Conservation (phyloP, 176 grass and related monocot species). For the Triticum timopheevii region DNA sequence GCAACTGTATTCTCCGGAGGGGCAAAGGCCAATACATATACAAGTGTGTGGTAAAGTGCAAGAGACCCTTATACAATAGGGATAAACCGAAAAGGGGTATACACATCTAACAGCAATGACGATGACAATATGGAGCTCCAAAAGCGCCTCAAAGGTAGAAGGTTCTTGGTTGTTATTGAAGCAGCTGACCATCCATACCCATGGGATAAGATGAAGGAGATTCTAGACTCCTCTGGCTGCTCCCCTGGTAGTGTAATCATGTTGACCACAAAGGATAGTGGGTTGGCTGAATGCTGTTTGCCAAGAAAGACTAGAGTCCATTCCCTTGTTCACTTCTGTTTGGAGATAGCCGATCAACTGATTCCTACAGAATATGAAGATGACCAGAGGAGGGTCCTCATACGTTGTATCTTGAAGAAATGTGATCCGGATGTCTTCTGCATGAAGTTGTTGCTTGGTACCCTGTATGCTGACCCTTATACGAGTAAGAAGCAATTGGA, state of each 20-base stretch:
- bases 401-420: background rate
- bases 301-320: background rate
- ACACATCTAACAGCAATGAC: too few relatives aligned
- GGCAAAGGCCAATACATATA: too few relatives aligned
- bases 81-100: too few relatives aligned
- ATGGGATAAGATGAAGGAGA: background rate
- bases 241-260: background rate
- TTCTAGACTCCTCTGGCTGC: background rate
- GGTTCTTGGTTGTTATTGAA: background rate
- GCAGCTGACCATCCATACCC: background rate
- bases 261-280: background rate
- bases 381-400: background rate
- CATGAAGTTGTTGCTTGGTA: slow-evolving; percentile 15
- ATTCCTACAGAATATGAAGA: background rate
- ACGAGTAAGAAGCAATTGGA: background rate
- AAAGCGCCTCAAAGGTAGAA: background rate
- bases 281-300: background rate
- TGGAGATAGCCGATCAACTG: background rate
- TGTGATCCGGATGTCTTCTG: background rate
- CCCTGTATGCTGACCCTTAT: background rate
- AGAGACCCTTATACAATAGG: too few relatives aligned
- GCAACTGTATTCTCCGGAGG: too few relatives aligned
- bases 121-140: background rate
- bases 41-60: too few relatives aligned
- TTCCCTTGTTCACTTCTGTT: background rate